phyloP scores from a whole-genome alignment of 225 moss, liverwort and hornwort genomes.

The Lunularia cruciata region DNA sequence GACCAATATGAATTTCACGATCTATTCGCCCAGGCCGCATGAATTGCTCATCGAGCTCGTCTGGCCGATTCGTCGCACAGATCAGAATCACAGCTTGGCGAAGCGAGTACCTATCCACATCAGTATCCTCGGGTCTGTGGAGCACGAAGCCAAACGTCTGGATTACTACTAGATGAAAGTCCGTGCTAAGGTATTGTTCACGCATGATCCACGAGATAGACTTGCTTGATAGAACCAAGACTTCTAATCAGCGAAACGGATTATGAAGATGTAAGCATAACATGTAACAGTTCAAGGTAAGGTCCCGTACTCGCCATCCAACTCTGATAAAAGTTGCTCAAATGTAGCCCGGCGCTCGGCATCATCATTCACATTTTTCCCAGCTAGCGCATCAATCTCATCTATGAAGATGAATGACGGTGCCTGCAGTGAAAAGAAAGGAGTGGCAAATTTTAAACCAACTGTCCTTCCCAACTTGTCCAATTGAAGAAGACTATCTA shows the following conservation, averaged over 20 bases:
- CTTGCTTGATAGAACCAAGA: too few relatives aligned
- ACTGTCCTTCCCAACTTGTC: neutral
- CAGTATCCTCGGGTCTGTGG: slow-evolving; percentile 94
- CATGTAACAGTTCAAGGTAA: neutral
- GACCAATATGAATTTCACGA: slow-evolving; percentile 95
- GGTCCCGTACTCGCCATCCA: slow-evolving; percentile 92
- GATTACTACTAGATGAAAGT: neutral
- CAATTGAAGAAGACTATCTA: neutral
- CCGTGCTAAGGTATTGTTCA: neutral
- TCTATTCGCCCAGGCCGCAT: slow-evolving; percentile 93
- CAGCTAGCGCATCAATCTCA: slow-evolving; percentile 97
- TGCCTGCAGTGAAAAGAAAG: slow-evolving; percentile 53
- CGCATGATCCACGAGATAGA: too few relatives aligned
- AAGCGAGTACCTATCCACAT: slow-evolving; percentile 79
- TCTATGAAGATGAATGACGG: slow-evolving; percentile 97
- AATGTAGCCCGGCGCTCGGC: slow-evolving; percentile 97
- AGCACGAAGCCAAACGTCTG: neutral
- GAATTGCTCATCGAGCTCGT: slow-evolving; percentile 91
- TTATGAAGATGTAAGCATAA: too few relatives aligned
- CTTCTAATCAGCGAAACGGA: too few relatives aligned
- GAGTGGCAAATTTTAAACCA: neutral
- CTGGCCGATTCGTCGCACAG: slow-evolving; percentile 97
- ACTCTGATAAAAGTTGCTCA: slow-evolving; percentile 92
- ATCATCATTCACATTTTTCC: slow-evolving; percentile 91
- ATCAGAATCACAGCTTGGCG: slow-evolving; percentile 96